Conservation (phyloP, 371 early-diverging fungal genomes). For the Globomyces sp. region DNA sequence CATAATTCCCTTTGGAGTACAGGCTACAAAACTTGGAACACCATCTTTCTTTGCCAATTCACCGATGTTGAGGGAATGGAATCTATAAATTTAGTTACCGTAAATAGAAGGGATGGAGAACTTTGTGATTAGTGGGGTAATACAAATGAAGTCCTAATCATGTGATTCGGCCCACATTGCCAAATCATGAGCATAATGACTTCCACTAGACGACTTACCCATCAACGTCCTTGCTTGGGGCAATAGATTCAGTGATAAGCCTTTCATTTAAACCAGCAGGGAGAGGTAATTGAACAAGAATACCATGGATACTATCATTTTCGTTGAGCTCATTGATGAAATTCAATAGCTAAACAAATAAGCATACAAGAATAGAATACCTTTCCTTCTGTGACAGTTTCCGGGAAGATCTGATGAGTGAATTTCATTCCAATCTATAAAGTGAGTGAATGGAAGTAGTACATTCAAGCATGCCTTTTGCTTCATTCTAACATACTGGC, state of each 20-base stretch:
- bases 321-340: constrained; percentile 68
- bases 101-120: not conserved
- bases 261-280: constrained; percentile 77
- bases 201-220: constrained; percentile 54
- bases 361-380: constrained; percentile 21
- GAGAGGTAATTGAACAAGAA: constrained; percentile 95
- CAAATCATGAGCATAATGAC: not conserved
- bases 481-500: constrained; percentile 89
- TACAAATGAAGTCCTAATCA: not conserved
- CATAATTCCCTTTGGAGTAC: constrained; percentile 91
- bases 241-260: constrained; percentile 78
- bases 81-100: constrained; percentile 39
- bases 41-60: constrained; percentile 75
- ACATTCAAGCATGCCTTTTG: constrained; percentile 84
- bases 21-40: constrained; percentile 81
- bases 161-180: constrained; percentile 1
- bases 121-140: not conserved
- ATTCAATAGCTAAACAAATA: constrained; percentile 44
- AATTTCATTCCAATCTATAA: constrained; percentile 59
- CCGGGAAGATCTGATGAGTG: constrained; percentile 53
- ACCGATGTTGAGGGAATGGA: constrained; percentile 90
- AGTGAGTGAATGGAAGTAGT: constrained; percentile 6
- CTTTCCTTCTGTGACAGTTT: constrained; percentile 44
- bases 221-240: constrained; percentile 90
- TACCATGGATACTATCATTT: constrained; percentile 78